Percentiles rank a stretch among this genome's conserved stretches.
These are phyloP conservation scores for Alternaria sp. DNA, from an alignment of 2,329 filamentous ascomycete genomes.

Conservation along the genomic window DNA sequence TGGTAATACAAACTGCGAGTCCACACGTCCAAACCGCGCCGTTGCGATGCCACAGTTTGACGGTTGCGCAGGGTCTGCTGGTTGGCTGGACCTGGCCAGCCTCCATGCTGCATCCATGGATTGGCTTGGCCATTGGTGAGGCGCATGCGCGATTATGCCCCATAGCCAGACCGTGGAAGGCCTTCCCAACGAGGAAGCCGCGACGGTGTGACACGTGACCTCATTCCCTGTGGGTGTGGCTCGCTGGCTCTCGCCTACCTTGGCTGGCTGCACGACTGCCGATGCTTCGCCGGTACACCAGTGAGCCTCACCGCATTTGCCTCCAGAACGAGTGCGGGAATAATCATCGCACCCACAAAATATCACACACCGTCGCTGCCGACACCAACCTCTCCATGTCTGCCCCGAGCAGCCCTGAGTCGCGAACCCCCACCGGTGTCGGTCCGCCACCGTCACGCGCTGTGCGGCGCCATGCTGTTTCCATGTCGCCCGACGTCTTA, in stretches of 20 bases:
- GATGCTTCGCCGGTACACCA: conserved; percentile 29
- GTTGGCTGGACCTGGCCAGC: not conserved
- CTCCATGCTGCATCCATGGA: too few relatives aligned
- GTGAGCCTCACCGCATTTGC: conserved; percentile 19
- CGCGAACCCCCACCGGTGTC: conserved; percentile 20
- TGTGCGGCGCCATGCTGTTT: conserved; percentile 9
- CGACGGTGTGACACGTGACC: conserved; percentile 3
- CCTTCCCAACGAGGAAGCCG: conserved; percentile 21
- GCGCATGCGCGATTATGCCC: conserved; percentile 9
- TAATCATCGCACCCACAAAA: conserved; percentile 18
- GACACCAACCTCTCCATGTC: conserved; percentile 18
- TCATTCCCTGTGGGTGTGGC: not conserved
- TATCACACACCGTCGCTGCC: conserved; percentile 12
- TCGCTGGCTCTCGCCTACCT: conserved; percentile 1
- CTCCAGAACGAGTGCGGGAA: conserved; percentile 20
- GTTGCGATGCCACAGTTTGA: conserved; percentile 10
- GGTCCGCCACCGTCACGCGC: conserved; percentile 15
- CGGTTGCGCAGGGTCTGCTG: conserved; percentile 18
- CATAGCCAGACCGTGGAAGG: conserved; percentile 13
- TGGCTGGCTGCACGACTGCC: conserved; percentile 19
- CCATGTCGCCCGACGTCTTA: conserved; percentile 19
- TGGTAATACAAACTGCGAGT: conserved; percentile 19
- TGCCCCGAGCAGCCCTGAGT: conserved; percentile 14
- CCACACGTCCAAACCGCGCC: conserved; percentile 16
- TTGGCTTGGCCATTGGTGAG: not conserved